Evolutionary conservation across 2,329 filamentous ascomycete genomes (phyloP), one percentile per base, ranked within the genome.

Genomic region (Scedosporium dehoogii): DNA sequence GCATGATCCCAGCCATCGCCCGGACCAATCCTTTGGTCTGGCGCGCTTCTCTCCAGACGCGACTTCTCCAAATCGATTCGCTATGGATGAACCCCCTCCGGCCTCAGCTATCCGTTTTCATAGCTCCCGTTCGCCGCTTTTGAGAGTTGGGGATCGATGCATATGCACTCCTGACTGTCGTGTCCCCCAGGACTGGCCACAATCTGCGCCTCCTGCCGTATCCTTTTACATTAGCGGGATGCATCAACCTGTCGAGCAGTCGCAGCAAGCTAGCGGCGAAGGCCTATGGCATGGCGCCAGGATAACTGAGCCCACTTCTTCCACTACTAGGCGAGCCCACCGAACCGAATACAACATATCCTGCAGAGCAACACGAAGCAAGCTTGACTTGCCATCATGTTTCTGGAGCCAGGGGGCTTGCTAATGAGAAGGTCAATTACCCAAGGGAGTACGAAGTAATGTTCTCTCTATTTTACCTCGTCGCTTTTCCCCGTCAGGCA

Each of bases 141-240:
- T 12, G 21, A 53, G 48, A 53, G 48, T 58, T 38, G 46, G 27
- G 23, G 48, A 48, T 29, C 27, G 59, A 51, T 61, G 59, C 59
- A 61, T 61, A 61, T 61, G 59, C 59, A 61, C 59, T 61, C 59
- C 59, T 61, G 44, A n/a, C 25, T 61, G 59, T 56, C 59, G 59
- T 42, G 59, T 48, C n/a, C 59, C 48, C 55, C 59, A 55, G 42
- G 23, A 41, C 48, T 42, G 29, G 23, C 58, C 58, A 23, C 14
- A 33, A 33, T 33, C 29, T 33, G 29, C 9, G n/a, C 18, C 25
- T 21, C 48, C 12, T 16, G 18, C 55, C 27, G 25, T 42, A 14
- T 56, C 25, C 27, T 6, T 44, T 33, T 51, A 44, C 23, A 27
- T 51, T 51, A 18, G 23, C 25, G 29, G 29, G 55, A 14, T 53